Conservation (phyloP, 2,329 filamentous ascomycete genomes). For the Elsinoe necatrix region DNA sequence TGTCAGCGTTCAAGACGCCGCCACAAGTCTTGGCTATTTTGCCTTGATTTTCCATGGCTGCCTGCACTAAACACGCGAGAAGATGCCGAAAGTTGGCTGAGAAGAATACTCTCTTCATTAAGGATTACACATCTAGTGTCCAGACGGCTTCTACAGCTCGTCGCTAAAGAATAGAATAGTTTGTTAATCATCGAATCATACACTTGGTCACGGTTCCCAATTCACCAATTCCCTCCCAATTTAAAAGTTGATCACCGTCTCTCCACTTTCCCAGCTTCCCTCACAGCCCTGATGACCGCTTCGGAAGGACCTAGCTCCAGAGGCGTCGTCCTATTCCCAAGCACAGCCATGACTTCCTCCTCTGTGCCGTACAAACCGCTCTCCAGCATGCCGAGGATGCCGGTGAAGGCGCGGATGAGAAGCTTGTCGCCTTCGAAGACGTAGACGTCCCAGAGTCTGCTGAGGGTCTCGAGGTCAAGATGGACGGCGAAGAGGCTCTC, state of each 20-base stretch:
- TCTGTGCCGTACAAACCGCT: slow-evolving; percentile 39
- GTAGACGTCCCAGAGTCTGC: slow-evolving; percentile 71
- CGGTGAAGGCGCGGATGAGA: slow-evolving; percentile 62
- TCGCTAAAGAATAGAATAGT: slow-evolving; percentile 1
- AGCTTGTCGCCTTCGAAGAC: slow-evolving; percentile 72
- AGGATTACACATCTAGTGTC: background rate
- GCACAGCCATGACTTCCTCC: slow-evolving; percentile 36
- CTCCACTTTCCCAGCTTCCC: slow-evolving; percentile 32
- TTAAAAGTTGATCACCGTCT: slow-evolving; percentile 17
- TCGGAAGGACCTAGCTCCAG: slow-evolving; percentile 33
- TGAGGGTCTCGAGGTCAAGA: slow-evolving; percentile 47
- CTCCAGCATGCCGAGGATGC: slow-evolving; percentile 50
- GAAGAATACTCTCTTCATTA: slow-evolving; percentile 2
- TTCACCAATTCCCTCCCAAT: background rate
- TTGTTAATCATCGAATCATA: slow-evolving; percentile 4
- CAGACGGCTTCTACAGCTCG: background rate
- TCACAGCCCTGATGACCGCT: slow-evolving; percentile 31
- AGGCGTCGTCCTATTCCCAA: slow-evolving; percentile 34
- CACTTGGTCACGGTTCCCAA: background rate
- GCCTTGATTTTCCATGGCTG: background rate
- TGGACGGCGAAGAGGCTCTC: slow-evolving; percentile 55
- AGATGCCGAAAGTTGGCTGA: background rate
- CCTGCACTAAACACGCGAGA: background rate
- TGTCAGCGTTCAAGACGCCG: too few species aligned
- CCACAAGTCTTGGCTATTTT: background rate